These are phyloP conservation scores for Auxenochlorella pyrenoidosa DNA, from an alignment of 139 green algal genomes.

Conservation along the genomic window DNA sequence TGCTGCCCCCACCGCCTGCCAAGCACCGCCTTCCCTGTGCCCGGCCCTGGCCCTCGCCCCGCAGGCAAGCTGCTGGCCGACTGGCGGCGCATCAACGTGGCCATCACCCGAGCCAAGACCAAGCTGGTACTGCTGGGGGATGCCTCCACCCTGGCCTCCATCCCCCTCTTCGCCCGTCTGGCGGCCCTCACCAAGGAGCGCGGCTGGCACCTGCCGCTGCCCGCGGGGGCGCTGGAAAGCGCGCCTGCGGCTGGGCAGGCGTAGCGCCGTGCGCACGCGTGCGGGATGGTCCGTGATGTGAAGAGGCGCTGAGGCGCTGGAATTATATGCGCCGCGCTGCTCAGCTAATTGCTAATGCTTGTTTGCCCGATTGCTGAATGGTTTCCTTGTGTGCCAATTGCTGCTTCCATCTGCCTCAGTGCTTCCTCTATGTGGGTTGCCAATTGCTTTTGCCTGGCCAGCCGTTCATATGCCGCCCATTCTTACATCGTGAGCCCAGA, in stretches of 20 bases:
- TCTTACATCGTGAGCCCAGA: no score
- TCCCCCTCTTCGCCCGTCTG: constrained; percentile 55
- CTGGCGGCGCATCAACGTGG: constrained; percentile 94
- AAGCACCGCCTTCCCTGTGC: not conserved
- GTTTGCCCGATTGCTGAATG: not conserved
- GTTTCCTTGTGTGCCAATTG: not conserved
- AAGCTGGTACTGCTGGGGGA: constrained; percentile 88
- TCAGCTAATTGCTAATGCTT: not conserved
- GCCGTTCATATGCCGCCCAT: no score
- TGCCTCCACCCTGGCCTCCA: constrained; percentile 51
- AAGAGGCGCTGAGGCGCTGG: no score
- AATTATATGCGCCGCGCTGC: not conserved
- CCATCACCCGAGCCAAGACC: constrained; percentile 84
- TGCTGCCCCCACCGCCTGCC: no score
- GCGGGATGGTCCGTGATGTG: not conserved
- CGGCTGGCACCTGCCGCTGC: constrained; percentile 39
- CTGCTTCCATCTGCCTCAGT: no score
- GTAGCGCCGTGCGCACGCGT: not conserved
- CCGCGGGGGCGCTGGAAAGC: not conserved
- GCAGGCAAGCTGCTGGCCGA: constrained; percentile 79
- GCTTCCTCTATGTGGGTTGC: no score
- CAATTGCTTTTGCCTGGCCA: no score
- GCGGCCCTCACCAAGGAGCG: constrained; percentile 15
- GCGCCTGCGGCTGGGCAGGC: no score
- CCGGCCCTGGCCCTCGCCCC: not conserved